Base-by-base conservation (phyloP, 2,329 filamentous ascomycete species). In the Talaromyces pinophilus region DNA sequence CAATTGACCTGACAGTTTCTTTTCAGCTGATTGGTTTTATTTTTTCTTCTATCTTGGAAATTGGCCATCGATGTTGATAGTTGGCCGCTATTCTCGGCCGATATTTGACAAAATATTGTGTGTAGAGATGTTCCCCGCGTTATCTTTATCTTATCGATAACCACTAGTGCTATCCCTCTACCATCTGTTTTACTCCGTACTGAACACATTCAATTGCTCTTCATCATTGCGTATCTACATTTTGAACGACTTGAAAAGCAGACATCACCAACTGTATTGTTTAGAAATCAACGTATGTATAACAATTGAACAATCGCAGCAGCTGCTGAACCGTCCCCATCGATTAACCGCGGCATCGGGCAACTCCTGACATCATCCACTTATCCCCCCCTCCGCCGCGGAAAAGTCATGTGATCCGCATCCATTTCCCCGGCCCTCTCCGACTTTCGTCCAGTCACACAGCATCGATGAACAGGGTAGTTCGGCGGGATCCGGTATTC, bases 321-420 rank as follows among this genome's bases (percentile, higher is more conserved):
- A n/a, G 50, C 30, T 25, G 25, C 25, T 25, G 22, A 33, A 6
- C n/a, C 30, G 17, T 55, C n/a, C 4, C 50, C 25, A 54, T 28
- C 15, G 15, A 19, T 57, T 66, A 67, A 59, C 65, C 65, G 65
- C 65, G 65, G 65, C 54, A 63, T 42, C 28, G n/a, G 62, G 57
- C 22, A 46, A 60, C 57, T 48, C n/a, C 54, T 60, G 63, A 60
- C 54, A 60, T 65, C 54, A 65, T 54, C 60, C 19, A 44, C 38
- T 30, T 40, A 5, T 8, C 15, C 7, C 17, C 17, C 5, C 15
- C 35, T 33, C 42, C 33, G 25, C 65, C 65, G 65, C 65, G 65
- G 65, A 35, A 67, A 67, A 67, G 65, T 67, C 65, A 67, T 67
- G 65, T 67, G 65, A 67, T 48, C 15, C 30, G 17, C 10, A 28